These are phyloP conservation scores for Plasmodium gonderi DNA, from an alignment of 169 alveolate genomes.

Conservation along the genomic window DNA sequence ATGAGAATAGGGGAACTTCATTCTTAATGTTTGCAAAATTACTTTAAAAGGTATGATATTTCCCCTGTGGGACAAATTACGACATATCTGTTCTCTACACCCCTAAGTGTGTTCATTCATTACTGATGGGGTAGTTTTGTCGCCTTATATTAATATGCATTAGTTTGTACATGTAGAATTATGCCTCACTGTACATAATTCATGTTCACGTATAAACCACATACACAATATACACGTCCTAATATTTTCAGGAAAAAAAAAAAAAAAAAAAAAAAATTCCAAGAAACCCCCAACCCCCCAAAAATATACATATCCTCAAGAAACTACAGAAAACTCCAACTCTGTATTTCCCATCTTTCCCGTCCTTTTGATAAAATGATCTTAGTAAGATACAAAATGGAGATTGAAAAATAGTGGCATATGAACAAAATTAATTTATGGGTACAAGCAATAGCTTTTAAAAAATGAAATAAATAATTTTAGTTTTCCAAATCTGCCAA, in stretches of 20 bases:
- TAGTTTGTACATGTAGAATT: neutral
- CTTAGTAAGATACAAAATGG: neutral
- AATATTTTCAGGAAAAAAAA: neutral
- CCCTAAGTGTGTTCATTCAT: too few relatives aligned
- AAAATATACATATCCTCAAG: too few relatives aligned
- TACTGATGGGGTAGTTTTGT: too few relatives aligned
- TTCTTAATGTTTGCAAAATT: neutral
- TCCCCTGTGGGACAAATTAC: neutral
- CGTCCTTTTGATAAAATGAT: constrained; percentile 1
- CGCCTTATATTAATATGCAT: too few relatives aligned
- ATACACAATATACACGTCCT: neutral
- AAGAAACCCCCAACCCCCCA: neutral
- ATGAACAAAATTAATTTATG: neutral
- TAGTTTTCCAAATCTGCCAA: too few relatives aligned
- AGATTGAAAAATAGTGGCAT: neutral
- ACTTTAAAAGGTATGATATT: neutral
- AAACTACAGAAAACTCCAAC: neutral
- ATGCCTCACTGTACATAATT: neutral
- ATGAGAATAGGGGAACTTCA: neutral
- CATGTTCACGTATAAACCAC: neutral
- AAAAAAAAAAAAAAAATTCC: neutral
- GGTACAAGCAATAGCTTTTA: neutral
- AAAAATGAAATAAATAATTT: neutral
- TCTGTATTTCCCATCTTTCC: neutral
- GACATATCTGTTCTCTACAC: too few relatives aligned